A percentile compares a stretch with the other conserved stretches of the same genome.
phyloP scores from a whole-genome alignment of 2,329 filamentous ascomycete genomes.

The Aspergillus sclerotialis region DNA sequence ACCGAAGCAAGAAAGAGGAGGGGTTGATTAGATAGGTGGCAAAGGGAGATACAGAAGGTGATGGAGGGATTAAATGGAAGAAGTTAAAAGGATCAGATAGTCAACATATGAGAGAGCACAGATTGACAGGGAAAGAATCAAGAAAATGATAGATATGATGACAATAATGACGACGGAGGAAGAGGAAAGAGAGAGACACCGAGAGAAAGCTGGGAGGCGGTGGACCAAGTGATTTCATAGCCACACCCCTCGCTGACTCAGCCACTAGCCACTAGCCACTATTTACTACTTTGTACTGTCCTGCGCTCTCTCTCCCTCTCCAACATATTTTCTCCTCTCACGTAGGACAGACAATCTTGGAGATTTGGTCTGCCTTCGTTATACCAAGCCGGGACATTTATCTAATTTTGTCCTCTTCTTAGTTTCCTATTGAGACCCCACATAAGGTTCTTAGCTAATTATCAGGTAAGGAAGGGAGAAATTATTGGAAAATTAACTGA shows the following conservation, averaged over 20 bases:
- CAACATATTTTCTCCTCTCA: too few relatives aligned
- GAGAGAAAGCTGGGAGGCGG: constrained; percentile 4
- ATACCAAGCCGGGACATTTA: not conserved
- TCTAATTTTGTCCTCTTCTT: not conserved
- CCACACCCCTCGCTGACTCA: constrained; percentile 3
- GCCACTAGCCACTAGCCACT: not conserved
- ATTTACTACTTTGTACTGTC: too few relatives aligned
- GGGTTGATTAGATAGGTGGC: constrained; percentile 12
- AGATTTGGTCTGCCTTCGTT: not conserved
- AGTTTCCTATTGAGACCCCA: not conserved
- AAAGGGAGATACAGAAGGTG: constrained; percentile 4
- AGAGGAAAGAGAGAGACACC: not conserved
- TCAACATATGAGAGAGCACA: too few relatives aligned
- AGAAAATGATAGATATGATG: constrained; percentile 1
- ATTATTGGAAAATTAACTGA: not conserved
- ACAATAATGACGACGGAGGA: constrained; percentile 2
- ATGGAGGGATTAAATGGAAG: too few relatives aligned
- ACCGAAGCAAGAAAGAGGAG: constrained; percentile 23
- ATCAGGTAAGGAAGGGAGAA: not conserved
- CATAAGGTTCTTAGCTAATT: not conserved
- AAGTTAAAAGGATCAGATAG: too few relatives aligned
- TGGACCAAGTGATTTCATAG: constrained; percentile 1
- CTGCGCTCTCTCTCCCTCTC: too few relatives aligned
- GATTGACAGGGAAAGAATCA: not conserved
- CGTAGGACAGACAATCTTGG: not conserved